Percentiles rank a stretch among this genome's conserved stretches.
These are phyloP conservation scores for Panus rudis DNA, from an alignment of 768 basidiomycete species.

Conservation along the genomic window DNA sequence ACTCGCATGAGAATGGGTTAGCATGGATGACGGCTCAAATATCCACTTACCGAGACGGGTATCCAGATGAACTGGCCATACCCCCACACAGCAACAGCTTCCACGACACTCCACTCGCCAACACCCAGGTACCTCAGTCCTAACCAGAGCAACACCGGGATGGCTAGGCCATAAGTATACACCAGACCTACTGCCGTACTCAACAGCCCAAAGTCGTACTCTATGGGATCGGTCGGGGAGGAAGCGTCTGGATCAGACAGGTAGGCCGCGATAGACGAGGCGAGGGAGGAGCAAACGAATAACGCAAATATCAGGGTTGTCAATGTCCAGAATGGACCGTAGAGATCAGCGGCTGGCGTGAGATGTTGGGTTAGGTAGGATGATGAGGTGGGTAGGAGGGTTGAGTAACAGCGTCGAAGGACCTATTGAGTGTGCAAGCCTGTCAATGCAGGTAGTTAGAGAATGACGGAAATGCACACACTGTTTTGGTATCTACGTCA, in stretches of 20 bases:
- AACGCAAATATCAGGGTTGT: constrained; percentile 91
- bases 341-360: constrained; percentile 62
- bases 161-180: constrained; percentile 79
- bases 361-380: constrained; percentile 57
- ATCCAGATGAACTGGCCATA: constrained; percentile 86
- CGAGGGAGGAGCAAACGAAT: constrained; percentile 90
- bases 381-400: constrained; percentile 65
- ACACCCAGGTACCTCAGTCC: constrained; percentile 81
- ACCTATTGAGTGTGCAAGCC: constrained; percentile 37
- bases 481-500: constrained; percentile 78
- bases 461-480: constrained; percentile 21
- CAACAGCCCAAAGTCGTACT: constrained; percentile 83
- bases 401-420: constrained; percentile 67
- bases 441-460: not conserved
- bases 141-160: constrained; percentile 82
- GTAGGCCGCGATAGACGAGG: constrained; percentile 82
- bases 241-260: constrained; percentile 49
- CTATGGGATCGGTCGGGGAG: constrained; percentile 35
- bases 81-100: constrained; percentile 76
- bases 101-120: constrained; percentile 83
- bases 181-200: constrained; percentile 78
- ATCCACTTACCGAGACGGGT: constrained; percentile 62
- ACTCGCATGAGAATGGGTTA: not conserved
- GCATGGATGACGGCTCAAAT: not conserved
- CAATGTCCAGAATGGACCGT: constrained; percentile 96